A percentile compares a stretch with the other conserved stretches of the same genome.
Conservation (phyloP, 331 rosid species). For the Pyrus hybrid region DNA sequence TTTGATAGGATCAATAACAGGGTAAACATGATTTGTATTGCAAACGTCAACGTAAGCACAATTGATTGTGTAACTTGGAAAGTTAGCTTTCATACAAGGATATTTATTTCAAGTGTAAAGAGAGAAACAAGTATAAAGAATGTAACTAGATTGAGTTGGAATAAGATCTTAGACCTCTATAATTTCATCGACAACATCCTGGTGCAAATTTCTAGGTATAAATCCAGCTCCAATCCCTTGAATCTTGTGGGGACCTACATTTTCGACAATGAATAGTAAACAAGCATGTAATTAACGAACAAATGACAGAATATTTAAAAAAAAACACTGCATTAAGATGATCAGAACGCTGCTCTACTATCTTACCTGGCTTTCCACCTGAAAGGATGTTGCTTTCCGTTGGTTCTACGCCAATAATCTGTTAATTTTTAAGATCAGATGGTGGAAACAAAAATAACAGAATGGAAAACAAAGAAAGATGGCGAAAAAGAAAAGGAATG, state of each 20-base stretch:
- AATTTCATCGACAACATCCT: constrained; percentile 79
- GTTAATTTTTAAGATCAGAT: constrained; percentile 16
- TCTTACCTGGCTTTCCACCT: constrained; percentile 95
- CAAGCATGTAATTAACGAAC: background rate
- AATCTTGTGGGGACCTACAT: constrained; percentile 96
- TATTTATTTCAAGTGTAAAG: background rate
- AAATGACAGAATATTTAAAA: background rate
- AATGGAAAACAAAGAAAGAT: background rate
- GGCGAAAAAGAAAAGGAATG: background rate
- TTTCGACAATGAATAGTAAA: constrained; percentile 8
- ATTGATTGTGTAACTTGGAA: background rate
- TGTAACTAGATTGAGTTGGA: background rate
- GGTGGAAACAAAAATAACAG: constrained; percentile 5
- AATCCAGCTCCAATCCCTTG: constrained; percentile 99
- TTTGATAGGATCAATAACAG: background rate
- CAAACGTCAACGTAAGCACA: background rate
- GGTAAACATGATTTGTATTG: background rate
- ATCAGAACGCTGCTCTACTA: constrained; percentile 16
- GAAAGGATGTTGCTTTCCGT: constrained; percentile 88
- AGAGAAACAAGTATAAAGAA: background rate
- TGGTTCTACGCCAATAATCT: constrained; percentile 95
- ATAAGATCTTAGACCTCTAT: constrained; percentile 42
- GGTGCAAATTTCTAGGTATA: constrained; percentile 86
- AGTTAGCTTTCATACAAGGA: background rate
- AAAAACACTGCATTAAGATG: background rate